Conservation (phyloP, 1,139 yeast genomes). For the Protomyces lactucae-debilis region DNA sequence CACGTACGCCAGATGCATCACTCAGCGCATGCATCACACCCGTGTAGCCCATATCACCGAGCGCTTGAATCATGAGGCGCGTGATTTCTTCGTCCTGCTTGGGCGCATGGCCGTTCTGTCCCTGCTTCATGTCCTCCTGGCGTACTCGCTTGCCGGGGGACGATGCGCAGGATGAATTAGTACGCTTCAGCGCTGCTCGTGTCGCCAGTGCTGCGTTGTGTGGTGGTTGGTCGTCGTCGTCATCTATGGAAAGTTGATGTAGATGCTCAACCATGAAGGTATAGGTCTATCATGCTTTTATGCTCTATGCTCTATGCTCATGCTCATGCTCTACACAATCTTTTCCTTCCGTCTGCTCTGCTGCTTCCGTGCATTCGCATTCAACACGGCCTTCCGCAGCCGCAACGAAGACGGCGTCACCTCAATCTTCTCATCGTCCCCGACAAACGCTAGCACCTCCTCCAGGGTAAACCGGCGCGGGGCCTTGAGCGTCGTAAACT, state of each 20-base stretch:
- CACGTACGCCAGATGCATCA: conserved; percentile 43
- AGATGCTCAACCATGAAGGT: too few relatives aligned
- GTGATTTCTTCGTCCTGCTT: conserved; percentile 42
- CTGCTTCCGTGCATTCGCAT: conserved; percentile 13
- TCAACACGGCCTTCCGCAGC: conserved; percentile 19
- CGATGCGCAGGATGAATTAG: neutral
- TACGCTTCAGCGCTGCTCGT: neutral
- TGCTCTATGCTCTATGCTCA: neutral
- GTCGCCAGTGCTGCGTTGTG: neutral
- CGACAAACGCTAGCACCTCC: conserved; percentile 21
- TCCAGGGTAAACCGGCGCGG: conserved; percentile 21
- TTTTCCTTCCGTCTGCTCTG: conserved; percentile 7
- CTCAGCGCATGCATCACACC: conserved; percentile 38
- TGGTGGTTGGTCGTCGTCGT: too few relatives aligned
- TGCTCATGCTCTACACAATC: too few relatives aligned
- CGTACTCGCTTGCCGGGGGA: neutral
- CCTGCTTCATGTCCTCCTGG: neutral
- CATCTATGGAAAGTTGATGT: too few relatives aligned
- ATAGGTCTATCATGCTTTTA: neutral
- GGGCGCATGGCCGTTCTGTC: neutral
- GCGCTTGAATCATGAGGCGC: conserved; percentile 48
- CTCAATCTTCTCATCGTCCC: conserved; percentile 24
- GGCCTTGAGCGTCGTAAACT: conserved; percentile 15
- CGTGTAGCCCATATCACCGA: conserved; percentile 49
- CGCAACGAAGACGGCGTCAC: conserved; percentile 18